These are phyloP conservation scores for Coelastrella sp. DNA, from an alignment of 139 green algal species.

Conservation along the genomic window DNA sequence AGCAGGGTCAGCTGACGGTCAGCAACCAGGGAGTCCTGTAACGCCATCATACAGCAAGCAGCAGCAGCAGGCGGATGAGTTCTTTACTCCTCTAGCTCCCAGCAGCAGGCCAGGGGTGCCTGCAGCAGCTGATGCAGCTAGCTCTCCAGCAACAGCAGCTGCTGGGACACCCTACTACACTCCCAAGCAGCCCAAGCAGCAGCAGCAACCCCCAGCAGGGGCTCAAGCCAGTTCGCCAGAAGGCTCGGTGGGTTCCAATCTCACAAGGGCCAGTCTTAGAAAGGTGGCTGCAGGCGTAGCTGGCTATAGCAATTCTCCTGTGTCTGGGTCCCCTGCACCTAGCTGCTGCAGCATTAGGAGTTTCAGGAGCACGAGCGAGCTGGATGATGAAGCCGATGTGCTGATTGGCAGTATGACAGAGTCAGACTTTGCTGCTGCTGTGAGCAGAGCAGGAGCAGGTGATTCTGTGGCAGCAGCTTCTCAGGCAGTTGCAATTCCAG, in stretches of 20 bases:
- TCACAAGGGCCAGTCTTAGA: neutral
- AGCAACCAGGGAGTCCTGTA: neutral
- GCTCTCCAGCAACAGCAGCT: neutral
- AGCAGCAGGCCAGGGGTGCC: neutral
- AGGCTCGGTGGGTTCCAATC: neutral
- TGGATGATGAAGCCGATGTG: constrained; percentile 39
- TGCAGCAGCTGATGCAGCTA: neutral
- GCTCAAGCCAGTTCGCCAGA: neutral
- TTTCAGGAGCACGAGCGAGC: too few species aligned
- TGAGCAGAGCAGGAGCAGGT: neutral
- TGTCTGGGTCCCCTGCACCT: neutral
- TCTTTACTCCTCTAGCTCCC: neutral
- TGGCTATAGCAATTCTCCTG: neutral
- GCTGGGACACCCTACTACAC: constrained; percentile 14
- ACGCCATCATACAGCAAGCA: neutral
- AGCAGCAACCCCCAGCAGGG: too few species aligned
- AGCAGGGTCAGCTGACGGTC: neutral
- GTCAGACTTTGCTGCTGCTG: constrained; percentile 18
- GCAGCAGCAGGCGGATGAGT: neutral
- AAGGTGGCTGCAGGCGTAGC: neutral
- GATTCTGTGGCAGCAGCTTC: too few species aligned
- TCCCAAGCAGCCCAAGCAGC: neutral
- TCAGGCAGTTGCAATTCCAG: too few species aligned
- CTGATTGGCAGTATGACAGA: constrained; percentile 37
- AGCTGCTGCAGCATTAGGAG: neutral